Evolutionary conservation across 352 stramenopile genomes (phyloP).

Genomic region (Phytophthora capsici): DNA sequence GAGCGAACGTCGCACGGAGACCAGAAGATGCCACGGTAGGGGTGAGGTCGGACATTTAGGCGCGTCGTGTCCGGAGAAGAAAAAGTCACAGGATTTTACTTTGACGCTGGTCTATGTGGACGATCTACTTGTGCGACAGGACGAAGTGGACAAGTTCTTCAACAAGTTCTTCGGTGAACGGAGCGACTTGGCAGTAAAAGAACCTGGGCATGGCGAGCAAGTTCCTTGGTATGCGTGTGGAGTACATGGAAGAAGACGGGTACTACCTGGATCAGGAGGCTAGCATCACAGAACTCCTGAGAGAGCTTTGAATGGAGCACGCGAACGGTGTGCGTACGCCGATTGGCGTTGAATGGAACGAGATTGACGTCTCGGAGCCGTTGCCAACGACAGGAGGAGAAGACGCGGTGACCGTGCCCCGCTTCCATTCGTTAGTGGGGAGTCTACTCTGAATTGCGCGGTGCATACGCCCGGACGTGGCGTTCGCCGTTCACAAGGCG

Average conservation of each 20-base stretch:
- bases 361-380: not conserved
- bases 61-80: not conserved
- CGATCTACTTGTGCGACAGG: slow-evolving; percentile 25
- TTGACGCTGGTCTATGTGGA: slow-evolving; percentile 36
- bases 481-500: slow-evolving; percentile 31
- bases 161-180: slow-evolving; percentile 19
- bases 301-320: not conserved
- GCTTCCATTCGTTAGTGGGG: slow-evolving; percentile 46
- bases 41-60: not conserved
- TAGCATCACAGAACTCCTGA: not conserved
- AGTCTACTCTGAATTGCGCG: slow-evolving; percentile 44
- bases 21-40: not conserved
- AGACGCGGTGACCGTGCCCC: not conserved
- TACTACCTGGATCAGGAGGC: not conserved
- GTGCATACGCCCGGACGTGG: slow-evolving; percentile 39
- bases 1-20: not conserved
- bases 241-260: not conserved
- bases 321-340: slow-evolving; percentile 6
- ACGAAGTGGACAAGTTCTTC: no score
- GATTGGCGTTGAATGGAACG: slow-evolving; percentile 8
- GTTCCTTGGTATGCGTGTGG: slow-evolving; percentile 36
- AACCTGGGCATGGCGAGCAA: slow-evolving; percentile 29
- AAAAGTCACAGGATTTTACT: not conserved
- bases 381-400: not conserved
- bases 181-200: slow-evolving; percentile 24